A percentile compares a stretch with the other conserved stretches of the same genome.
phyloP scores from a whole-genome alignment of 768 basidiomycete species.

The Pleurotus eryngii region DNA sequence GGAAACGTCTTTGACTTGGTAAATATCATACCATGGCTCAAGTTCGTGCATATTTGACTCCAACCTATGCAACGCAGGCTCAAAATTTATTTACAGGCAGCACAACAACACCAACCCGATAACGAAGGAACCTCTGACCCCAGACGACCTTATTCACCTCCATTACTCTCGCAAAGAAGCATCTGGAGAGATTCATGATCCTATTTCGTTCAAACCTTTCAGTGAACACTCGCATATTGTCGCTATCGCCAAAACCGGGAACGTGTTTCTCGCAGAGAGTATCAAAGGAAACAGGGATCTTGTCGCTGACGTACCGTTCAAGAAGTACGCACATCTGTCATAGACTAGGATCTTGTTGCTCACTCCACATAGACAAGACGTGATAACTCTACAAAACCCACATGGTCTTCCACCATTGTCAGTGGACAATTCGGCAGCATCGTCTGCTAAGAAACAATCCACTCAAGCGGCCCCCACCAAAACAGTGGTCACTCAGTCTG shows the following conservation, averaged over 20 bases:
- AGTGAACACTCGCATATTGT: constrained; percentile 95
- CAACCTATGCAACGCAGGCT: no score
- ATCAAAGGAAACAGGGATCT: constrained; percentile 83
- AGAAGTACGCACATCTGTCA: constrained; percentile 50
- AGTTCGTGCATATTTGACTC: constrained; percentile 44
- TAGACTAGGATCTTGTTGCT: not conserved
- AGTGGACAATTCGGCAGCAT: constrained; percentile 22
- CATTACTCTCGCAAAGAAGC: constrained; percentile 80
- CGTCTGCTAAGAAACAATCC: constrained; percentile 22
- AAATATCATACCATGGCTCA: constrained; percentile 93
- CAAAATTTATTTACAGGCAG: constrained; percentile 45
- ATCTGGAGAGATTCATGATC: constrained; percentile 88
- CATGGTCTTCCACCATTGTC: constrained; percentile 71
- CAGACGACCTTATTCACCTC: constrained; percentile 73
- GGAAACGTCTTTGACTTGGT: constrained; percentile 84
- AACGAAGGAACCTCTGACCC: constrained; percentile 67
- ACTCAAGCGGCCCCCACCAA: constrained; percentile 25
- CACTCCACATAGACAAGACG: constrained; percentile 58
- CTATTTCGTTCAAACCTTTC: constrained; percentile 97
- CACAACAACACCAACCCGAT: constrained; percentile 80
- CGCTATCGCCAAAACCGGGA: constrained; percentile 84
- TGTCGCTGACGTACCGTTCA: constrained; percentile 81
- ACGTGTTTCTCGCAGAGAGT: constrained; percentile 92
- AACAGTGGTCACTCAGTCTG: constrained; percentile 30
- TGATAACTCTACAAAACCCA: constrained; percentile 92